Conservation (phyloP, 192 early-diverging fungal species). For the Coemansia sp. region DNA sequence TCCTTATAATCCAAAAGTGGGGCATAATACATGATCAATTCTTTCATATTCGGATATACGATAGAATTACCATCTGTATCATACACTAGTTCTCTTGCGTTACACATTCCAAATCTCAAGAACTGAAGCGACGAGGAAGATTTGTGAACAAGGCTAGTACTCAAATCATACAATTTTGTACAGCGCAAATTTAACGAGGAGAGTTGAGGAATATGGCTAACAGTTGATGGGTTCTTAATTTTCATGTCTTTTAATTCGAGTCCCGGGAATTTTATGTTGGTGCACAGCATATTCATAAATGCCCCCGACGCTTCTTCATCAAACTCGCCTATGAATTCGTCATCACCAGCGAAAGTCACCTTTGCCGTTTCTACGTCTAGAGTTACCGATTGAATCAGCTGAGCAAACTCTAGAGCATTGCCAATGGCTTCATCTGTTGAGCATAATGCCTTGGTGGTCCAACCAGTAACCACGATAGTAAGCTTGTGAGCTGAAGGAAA, state of each 20-base stretch:
- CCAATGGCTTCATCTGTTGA: background rate
- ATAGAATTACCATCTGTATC: background rate
- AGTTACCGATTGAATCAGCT: background rate
- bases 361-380: background rate
- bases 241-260: too few relatives aligned
- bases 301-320: background rate
- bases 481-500: background rate
- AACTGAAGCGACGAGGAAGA: background rate
- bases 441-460: background rate
- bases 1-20: background rate
- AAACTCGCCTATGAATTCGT: background rate
- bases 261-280: too few relatives aligned
- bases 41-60: conserved; percentile 1
- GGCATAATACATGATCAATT: background rate
- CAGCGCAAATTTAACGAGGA: too few relatives aligned
- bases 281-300: background rate
- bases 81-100: background rate
- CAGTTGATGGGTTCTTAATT: too few relatives aligned
- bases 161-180: background rate
- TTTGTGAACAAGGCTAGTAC: background rate
- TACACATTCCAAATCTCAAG: background rate
- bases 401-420: too few relatives aligned
- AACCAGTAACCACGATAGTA: background rate
- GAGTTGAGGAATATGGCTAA: too few relatives aligned
- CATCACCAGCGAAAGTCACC: background rate